These are phyloP conservation scores for Podaxis sp. DNA, from an alignment of 768 basidiomycete genomes.

Conservation along the genomic window DNA sequence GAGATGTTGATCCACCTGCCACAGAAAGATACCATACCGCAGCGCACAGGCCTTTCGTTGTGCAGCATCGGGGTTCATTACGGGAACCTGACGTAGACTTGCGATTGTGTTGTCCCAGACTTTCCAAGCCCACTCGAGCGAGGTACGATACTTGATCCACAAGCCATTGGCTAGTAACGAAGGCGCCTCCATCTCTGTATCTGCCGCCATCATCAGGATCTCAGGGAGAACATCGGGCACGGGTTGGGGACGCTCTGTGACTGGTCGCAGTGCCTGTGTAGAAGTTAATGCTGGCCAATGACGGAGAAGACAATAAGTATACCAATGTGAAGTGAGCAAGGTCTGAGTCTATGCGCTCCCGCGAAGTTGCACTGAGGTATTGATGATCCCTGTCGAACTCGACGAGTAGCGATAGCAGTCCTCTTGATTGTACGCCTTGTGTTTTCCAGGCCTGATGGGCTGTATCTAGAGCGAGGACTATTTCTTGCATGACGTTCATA, in stretches of 20 bases:
- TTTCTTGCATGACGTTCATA: slow-evolving; percentile 56
- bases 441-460: slow-evolving; percentile 62
- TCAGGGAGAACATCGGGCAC: slow-evolving; percentile 54
- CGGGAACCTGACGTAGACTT: slow-evolving; percentile 64
- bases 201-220: slow-evolving; percentile 60
- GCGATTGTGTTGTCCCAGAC: slow-evolving; percentile 83
- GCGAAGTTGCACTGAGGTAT: slow-evolving; percentile 49
- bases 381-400: slow-evolving; percentile 56
- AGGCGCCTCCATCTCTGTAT: slow-evolving; percentile 55
- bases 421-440: slow-evolving; percentile 61
- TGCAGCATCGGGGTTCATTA: slow-evolving; percentile 43
- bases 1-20: slow-evolving; percentile 74
- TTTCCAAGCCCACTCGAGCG: slow-evolving; percentile 73
- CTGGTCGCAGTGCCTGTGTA: slow-evolving; percentile 43
- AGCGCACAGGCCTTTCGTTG: slow-evolving; percentile 50
- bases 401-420: slow-evolving; percentile 56
- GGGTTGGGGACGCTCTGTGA: slow-evolving; percentile 30
- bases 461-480: slow-evolving; percentile 55
- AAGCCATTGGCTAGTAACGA: slow-evolving; percentile 69
- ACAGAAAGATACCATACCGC: slow-evolving; percentile 66
- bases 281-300: background rate
- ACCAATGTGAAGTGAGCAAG: slow-evolving; percentile 60
- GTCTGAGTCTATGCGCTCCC: slow-evolving; percentile 58
- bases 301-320: slow-evolving; percentile 16
- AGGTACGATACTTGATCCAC: slow-evolving; percentile 79